These are phyloP conservation scores for Phytophthora citrophthora DNA, from an alignment of 352 stramenopile genomes.

Conservation along the genomic window DNA sequence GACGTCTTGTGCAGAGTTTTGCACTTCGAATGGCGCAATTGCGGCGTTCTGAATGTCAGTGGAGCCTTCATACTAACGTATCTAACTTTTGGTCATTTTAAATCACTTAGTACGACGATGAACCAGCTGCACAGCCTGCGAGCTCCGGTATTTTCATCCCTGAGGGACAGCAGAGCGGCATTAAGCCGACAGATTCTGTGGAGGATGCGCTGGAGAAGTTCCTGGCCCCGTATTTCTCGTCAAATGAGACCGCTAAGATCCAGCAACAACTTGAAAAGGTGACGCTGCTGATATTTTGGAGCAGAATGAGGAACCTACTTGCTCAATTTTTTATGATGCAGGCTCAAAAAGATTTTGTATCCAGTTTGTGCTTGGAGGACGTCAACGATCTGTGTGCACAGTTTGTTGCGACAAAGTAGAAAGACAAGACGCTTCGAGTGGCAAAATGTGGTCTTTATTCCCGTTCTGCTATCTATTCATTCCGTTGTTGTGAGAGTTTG, in stretches of 20 bases:
- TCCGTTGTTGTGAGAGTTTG: conserved; percentile 38
- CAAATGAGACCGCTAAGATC: conserved; percentile 62
- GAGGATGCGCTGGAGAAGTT: conserved; percentile 68
- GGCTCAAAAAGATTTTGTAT: conserved; percentile 62
- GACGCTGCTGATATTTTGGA: not conserved
- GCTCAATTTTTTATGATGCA: conserved; percentile 11
- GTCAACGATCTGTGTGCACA: conserved; percentile 77
- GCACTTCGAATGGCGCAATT: not conserved
- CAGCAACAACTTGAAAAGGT: conserved; percentile 73
- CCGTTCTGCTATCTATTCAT: conserved; percentile 16
- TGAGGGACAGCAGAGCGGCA: conserved; percentile 31
- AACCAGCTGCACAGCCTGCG: conserved; percentile 6
- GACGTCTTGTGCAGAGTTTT: not conserved
- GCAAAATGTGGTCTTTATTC: conserved; percentile 22
- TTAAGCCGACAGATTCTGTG: conserved; percentile 48
- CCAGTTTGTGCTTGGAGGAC: conserved; percentile 67
- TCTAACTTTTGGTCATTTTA: not conserved
- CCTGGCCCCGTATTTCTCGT: conserved; percentile 66
- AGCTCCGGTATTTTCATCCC: conserved; percentile 37
- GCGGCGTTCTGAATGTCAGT: not conserved
- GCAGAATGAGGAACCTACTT: not conserved
- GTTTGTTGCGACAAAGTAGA: conserved; percentile 49
- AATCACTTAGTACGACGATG: conserved; percentile 30
- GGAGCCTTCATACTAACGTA: not conserved
- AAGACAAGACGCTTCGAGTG: not conserved